Conservation (phyloP, 2,329 filamentous ascomycete genomes). For the Dactylellina parvicollis region DNA sequence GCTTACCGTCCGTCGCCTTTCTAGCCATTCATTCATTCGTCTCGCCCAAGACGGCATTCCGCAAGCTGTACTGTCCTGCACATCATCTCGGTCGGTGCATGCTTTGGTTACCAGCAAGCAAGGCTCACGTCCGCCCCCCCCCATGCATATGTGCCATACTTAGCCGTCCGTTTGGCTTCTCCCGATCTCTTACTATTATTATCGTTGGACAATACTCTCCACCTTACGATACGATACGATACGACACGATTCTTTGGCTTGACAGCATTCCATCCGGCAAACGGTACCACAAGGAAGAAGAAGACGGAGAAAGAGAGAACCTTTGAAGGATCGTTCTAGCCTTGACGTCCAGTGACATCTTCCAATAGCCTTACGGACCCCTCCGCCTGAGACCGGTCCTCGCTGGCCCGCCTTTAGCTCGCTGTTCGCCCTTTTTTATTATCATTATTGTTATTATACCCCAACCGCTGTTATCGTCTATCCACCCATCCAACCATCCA, state of each 20-base stretch:
- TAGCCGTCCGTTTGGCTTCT: conserved; percentile 19
- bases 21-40: background rate
- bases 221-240: no score
- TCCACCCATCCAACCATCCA: background rate
- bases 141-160: background rate
- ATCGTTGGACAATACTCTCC: conserved; percentile 1
- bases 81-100: conserved; percentile 11
- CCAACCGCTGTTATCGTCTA: background rate
- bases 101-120: no score
- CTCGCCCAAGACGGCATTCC: background rate
- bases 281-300: conserved; percentile 22
- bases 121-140: background rate
- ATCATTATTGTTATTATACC: background rate
- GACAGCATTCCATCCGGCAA: conserved; percentile 9
- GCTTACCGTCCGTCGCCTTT: no score
- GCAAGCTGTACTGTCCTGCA: conserved; percentile 9
- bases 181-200: conserved; percentile 33
- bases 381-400: conserved; percentile 35
- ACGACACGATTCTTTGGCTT: background rate
- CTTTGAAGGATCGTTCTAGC: conserved; percentile 44
- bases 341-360: conserved; percentile 1
- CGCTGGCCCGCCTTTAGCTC: conserved; percentile 1
- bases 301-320: conserved; percentile 23
- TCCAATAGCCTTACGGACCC: background rate
- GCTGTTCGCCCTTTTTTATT: conserved; percentile 1